A percentile compares a stretch with the other conserved stretches of the same genome.
Evolutionary conservation across 2,329 filamentous ascomycete genomes (phyloP).

Genomic region (Knoxdaviesia capensis): DNA sequence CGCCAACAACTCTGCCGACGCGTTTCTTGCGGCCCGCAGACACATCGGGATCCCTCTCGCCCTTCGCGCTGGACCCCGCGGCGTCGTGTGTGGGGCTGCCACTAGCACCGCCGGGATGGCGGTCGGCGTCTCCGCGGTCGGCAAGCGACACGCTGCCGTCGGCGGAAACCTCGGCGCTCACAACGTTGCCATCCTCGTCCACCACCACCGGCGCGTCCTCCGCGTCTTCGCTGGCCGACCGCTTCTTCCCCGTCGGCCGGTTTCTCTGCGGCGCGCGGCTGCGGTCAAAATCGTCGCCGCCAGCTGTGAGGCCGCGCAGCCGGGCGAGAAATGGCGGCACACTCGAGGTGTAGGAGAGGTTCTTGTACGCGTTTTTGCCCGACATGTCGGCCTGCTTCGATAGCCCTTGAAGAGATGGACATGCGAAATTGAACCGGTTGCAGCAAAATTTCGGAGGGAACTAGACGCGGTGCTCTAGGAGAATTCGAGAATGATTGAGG

Average conservation of each 20-base stretch:
- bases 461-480: too few species aligned
- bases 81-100: too few species aligned
- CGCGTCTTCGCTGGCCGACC: slow-evolving; percentile 45
- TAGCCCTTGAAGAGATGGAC: too few species aligned
- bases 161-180: slow-evolving; percentile 23
- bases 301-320: slow-evolving; percentile 30
- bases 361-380: slow-evolving; percentile 48
- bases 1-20: background rate
- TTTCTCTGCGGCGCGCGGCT: slow-evolving; percentile 28
- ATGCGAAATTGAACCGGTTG: too few species aligned
- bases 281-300: slow-evolving; percentile 28
- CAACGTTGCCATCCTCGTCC: slow-evolving; percentile 49
- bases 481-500: too few species aligned
- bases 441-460: too few species aligned
- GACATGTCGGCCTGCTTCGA: slow-evolving; percentile 15
- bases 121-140: background rate
- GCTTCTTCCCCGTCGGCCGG: slow-evolving; percentile 26
- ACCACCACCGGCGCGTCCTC: slow-evolving; percentile 62
- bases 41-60: too few species aligned
- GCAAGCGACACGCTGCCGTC: slow-evolving; percentile 18
- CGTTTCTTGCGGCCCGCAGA: slow-evolving; percentile 7
- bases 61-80: too few species aligned
- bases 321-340: slow-evolving; percentile 41
- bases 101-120: too few species aligned
- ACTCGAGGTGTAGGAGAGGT: slow-evolving; percentile 42